Base-by-base conservation (phyloP, 495 filamentous ascomycete species). In the Lasiosphaeria miniovina region DNA sequence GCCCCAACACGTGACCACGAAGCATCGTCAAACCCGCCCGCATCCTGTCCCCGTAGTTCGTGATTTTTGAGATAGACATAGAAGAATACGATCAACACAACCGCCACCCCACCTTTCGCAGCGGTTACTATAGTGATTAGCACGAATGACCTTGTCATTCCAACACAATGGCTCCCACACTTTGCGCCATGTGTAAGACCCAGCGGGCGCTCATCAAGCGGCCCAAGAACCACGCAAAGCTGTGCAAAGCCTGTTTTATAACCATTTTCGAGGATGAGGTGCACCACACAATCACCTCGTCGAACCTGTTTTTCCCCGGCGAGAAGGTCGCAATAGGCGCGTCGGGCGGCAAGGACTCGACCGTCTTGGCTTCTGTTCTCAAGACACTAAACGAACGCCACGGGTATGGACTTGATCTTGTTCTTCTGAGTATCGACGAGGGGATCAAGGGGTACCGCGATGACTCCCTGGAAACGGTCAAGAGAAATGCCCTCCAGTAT, bases 281-380 rank as follows among this genome's bases (percentile, higher is more conserved):
- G 55, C 92, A 97, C 73, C 86, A 93, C 64, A 98, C 94, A 4
- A 96, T 98, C 74, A 88, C 79, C 9, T 78, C 84, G 6, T 87
- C 88, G 12, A 75, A 79, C 32, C 83, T 98, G 40, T 98, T 98
- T 77, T 74, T 80, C 38, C 88, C 79, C 31, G 94, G 95, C 40
- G 93, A 97, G 71, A 86, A 86, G 55, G 82, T 98, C 34, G 94
- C 94, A 31, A 96, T 98, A 71, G 94, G 94, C 49, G 94, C 94
- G 38, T 97, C 93, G 3, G 94, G 94, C 48, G 94, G 94, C 62
- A 98, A 98, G 77, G 94, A 98, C 75, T 96, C 91, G 59, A 98
- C 94, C 0, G 94, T 98, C 3, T 83, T 98, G 4, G 95, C 94
- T 24, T 93, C 90, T 0, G 92, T 98, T 4, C 80, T 98, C 48